These are phyloP conservation scores for Psilocybe cubensis DNA, from an alignment of 768 basidiomycete species.

Conservation along the genomic window DNA sequence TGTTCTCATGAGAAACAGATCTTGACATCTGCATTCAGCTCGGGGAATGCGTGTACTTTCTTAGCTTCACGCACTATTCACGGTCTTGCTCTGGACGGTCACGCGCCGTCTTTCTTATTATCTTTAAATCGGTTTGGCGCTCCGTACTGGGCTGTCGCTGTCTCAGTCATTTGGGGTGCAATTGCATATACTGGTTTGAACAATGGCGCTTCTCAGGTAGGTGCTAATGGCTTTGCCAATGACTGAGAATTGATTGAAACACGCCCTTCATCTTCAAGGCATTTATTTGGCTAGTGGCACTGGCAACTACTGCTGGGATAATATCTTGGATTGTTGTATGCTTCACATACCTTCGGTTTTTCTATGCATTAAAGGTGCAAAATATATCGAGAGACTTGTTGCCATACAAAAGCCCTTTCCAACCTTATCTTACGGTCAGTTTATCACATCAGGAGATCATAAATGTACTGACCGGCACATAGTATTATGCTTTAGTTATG, in stretches of 20 bases:
- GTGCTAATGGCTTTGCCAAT: neutral
- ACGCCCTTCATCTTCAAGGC: slow-evolving; percentile 17
- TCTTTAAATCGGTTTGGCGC: slow-evolving; percentile 33
- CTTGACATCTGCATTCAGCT: slow-evolving; percentile 62
- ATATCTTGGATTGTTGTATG: slow-evolving; percentile 35
- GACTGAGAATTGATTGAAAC: neutral
- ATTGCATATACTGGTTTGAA: slow-evolving; percentile 30
- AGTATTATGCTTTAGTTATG: slow-evolving; percentile 33
- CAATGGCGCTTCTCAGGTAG: slow-evolving; percentile 28
- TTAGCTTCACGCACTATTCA: slow-evolving; percentile 41
- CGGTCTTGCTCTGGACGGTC: slow-evolving; percentile 42
- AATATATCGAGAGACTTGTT: slow-evolving; percentile 31
- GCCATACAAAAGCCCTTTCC: slow-evolving; percentile 46
- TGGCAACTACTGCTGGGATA: slow-evolving; percentile 34
- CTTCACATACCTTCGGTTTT: slow-evolving; percentile 34
- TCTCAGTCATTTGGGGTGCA: slow-evolving; percentile 28
- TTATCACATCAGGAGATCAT: neutral
- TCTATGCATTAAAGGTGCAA: slow-evolving; percentile 29
- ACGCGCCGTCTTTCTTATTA: slow-evolving; percentile 36
- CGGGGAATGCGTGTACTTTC: slow-evolving; percentile 62
- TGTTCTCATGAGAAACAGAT: slow-evolving; percentile 20
- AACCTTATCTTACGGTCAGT: slow-evolving; percentile 45
- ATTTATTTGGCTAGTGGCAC: slow-evolving; percentile 31
- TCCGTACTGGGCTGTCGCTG: slow-evolving; percentile 29
- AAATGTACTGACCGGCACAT: neutral